Conservation (phyloP, 83 land plant genomes). For the Thuja plicata region DNA sequence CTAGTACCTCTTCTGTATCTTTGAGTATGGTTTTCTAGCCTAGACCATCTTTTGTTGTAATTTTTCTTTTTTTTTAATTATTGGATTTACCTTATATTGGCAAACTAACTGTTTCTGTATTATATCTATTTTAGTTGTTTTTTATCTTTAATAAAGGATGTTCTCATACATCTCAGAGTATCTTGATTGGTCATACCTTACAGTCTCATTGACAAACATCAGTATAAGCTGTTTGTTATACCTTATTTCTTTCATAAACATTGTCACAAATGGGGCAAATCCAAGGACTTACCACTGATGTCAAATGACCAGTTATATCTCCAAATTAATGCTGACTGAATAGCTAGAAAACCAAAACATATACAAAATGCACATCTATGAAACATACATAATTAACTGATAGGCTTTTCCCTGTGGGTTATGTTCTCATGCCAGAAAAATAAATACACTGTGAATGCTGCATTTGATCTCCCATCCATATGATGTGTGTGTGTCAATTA, state of each 20-base stretch:
- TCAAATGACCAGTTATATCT: not conserved
- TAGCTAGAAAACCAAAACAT: not conserved
- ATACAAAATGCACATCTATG: not conserved
- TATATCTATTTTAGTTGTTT: not conserved
- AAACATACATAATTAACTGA: not conserved
- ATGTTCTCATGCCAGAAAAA: too few relatives aligned
- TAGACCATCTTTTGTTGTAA: too few relatives aligned
- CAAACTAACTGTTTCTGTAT: not conserved
- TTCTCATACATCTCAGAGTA: not conserved
- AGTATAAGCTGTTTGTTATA: not conserved
- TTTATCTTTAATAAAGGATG: not conserved
- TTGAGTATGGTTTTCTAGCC: too few relatives aligned
- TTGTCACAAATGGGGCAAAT: not conserved
- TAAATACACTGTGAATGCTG: too few relatives aligned
- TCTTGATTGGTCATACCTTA: not conserved
- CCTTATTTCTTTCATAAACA: not conserved
- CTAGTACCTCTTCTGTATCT: too few relatives aligned
- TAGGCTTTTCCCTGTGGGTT: too few relatives aligned
- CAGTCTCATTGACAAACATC: not conserved
- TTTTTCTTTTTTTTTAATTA: not conserved
- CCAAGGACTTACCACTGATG: not conserved
- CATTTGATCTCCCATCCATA: too few relatives aligned
- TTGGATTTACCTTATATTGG: not conserved
- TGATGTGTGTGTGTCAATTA: too few relatives aligned
- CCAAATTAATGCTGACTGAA: not conserved